phyloP scores from a whole-genome alignment of 2,329 filamentous ascomycete species.

The Venturia nashicola region DNA sequence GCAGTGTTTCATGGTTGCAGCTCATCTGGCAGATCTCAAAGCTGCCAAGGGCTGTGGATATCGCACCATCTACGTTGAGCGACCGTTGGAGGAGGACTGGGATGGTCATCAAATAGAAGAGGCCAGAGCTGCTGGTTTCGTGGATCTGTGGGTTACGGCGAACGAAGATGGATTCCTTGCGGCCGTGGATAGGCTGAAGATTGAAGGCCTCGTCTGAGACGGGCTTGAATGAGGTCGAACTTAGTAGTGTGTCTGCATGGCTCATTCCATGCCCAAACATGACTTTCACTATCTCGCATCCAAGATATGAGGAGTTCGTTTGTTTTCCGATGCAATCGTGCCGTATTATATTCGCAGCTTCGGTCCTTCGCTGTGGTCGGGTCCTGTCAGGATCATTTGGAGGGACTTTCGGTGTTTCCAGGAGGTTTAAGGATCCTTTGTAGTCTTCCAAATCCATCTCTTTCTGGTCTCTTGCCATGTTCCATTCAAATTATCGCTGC shows the following conservation, averaged over 20 bases:
- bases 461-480: too few species aligned
- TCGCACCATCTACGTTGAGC: conserved; percentile 62
- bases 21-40: conserved; percentile 57
- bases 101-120: conserved; percentile 36
- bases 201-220: neutral
- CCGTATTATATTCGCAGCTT: too few species aligned
- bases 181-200: conserved; percentile 25
- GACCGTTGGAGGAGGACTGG: conserved; percentile 54
- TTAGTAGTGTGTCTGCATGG: neutral
- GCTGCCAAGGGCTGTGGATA: conserved; percentile 54
- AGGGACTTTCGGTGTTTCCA: too few species aligned
- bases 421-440: too few species aligned
- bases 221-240: neutral
- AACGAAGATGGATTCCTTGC: conserved; percentile 38
- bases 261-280: neutral
- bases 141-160: conserved; percentile 42
- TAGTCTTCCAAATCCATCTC: too few species aligned
- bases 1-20: conserved; percentile 66
- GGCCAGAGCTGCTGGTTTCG: conserved; percentile 44
- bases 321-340: neutral
- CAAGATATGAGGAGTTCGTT: neutral
- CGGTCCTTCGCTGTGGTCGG: too few species aligned
- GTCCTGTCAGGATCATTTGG: too few species aligned
- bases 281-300: neutral
- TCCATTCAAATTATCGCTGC: neutral